Evolutionary conservation across 2,329 filamentous ascomycete species (phyloP).

Genomic region (Penicillium glabrum): DNA sequence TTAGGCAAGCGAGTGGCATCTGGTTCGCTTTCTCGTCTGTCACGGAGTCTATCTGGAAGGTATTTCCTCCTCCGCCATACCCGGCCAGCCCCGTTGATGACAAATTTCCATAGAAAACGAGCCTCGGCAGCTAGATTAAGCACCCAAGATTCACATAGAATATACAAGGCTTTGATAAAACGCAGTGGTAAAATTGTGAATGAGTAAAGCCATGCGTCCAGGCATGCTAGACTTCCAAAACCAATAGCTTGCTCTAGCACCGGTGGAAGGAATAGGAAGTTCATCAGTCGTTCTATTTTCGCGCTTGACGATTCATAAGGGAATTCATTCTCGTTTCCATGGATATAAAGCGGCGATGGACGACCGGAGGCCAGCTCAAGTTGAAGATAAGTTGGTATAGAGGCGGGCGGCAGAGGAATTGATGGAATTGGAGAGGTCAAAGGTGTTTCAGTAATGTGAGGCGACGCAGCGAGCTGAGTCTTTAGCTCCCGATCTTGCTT

Average conservation of each 20-base stretch:
- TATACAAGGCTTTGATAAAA: constrained; percentile 75
- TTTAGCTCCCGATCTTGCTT: constrained; percentile 38
- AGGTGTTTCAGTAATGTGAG: constrained; percentile 30
- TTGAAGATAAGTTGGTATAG: constrained; percentile 65
- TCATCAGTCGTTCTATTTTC: constrained; percentile 87
- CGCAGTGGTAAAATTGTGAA: constrained; percentile 92
- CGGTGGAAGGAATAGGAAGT: constrained; percentile 79
- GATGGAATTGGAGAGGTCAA: constrained; percentile 50
- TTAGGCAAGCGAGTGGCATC: constrained; percentile 19
- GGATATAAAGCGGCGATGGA: constrained; percentile 64
- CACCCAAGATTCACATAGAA: constrained; percentile 76
- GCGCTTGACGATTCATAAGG: constrained; percentile 91
- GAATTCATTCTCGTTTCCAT: constrained; percentile 57
- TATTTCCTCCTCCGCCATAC: constrained; percentile 65
- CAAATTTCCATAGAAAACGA: constrained; percentile 70
- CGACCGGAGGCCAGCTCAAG: constrained; percentile 61
- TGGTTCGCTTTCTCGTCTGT: constrained; percentile 20
- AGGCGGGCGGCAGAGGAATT: constrained; percentile 62
- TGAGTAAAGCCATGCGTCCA: constrained; percentile 95
- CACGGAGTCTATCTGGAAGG: constrained; percentile 11
- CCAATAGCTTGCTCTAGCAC: constrained; percentile 80
- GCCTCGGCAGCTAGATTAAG: constrained; percentile 71
- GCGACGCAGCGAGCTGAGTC: constrained; percentile 23
- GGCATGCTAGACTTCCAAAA: constrained; percentile 86
- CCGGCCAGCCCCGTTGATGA: constrained; percentile 75